These are phyloP conservation scores for Sporothrix variecibatus DNA, from an alignment of 2,329 filamentous ascomycete species.

Conservation along the genomic window DNA sequence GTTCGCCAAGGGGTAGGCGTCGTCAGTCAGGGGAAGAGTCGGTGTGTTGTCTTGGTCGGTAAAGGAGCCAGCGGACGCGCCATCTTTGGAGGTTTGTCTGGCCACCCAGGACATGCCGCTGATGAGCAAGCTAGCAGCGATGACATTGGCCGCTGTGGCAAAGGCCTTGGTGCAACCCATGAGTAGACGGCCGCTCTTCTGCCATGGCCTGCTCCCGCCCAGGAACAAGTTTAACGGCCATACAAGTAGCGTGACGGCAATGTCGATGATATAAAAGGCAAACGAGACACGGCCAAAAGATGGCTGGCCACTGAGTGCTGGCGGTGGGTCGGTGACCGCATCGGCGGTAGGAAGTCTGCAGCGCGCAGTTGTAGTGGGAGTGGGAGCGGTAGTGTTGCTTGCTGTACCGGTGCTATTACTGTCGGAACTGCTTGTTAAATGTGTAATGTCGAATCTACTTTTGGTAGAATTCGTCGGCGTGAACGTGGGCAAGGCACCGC, in stretches of 20 bases:
- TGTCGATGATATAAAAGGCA: conserved; percentile 7
- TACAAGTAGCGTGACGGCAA: not conserved
- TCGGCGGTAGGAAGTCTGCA: not conserved
- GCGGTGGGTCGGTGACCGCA: not conserved
- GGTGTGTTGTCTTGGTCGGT: not conserved
- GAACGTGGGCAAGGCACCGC: not conserved
- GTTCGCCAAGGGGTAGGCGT: not conserved
- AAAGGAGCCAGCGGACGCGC: not conserved
- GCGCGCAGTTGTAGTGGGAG: not conserved
- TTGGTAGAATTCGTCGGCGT: not conserved
- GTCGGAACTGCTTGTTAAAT: not conserved
- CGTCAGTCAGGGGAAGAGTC: not conserved
- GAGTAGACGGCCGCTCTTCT: conserved; percentile 3
- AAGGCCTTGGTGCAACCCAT: conserved; percentile 2
- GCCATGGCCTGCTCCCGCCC: conserved; percentile 4
- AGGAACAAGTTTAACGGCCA: conserved; percentile 19
- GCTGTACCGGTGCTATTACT: not conserved
- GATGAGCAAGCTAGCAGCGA: conserved; percentile 10
- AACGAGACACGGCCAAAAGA: conserved; percentile 23
- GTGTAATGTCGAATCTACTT: not conserved
- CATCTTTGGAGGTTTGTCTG: not conserved
- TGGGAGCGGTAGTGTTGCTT: not conserved
- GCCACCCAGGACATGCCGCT: conserved; percentile 21
- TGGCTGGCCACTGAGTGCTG: conserved; percentile 19
- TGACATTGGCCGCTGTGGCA: not conserved